phyloP scores from a whole-genome alignment of 441 rosid species.

The Syzygium syzygioides region DNA sequence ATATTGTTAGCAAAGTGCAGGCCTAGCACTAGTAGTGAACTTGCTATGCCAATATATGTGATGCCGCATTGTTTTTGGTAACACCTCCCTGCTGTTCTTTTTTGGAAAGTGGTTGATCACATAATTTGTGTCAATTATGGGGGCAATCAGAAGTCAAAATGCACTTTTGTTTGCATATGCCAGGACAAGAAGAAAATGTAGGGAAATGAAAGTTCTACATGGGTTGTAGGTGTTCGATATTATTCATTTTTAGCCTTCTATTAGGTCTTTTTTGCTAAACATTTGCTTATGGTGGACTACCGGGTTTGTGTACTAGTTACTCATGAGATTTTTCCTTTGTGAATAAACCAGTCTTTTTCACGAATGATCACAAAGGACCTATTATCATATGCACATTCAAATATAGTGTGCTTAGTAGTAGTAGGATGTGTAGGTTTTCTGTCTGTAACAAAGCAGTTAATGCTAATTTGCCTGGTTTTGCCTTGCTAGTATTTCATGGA shows the following conservation, averaged over 20 bases:
- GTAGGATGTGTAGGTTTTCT: neutral
- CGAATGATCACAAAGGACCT: neutral
- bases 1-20: neutral
- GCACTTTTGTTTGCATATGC: neutral
- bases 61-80: neutral
- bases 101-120: neutral
- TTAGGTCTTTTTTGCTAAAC: neutral
- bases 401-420: neutral
- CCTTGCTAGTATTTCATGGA: conserved; percentile 82
- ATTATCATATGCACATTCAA: neutral
- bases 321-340: neutral
- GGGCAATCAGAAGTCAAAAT: neutral
- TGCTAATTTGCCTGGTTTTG: neutral
- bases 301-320: neutral
- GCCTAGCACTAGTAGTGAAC: neutral
- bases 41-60: neutral
- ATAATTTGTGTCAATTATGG: neutral
- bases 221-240: neutral
- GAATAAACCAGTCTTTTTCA: neutral
- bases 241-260: neutral
- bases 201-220: neutral
- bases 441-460: neutral
- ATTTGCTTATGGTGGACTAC: neutral
- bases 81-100: neutral
- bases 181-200: neutral